Conservation (phyloP, 2,329 filamentous ascomycete species). For the Aspergillus arachidicola region DNA sequence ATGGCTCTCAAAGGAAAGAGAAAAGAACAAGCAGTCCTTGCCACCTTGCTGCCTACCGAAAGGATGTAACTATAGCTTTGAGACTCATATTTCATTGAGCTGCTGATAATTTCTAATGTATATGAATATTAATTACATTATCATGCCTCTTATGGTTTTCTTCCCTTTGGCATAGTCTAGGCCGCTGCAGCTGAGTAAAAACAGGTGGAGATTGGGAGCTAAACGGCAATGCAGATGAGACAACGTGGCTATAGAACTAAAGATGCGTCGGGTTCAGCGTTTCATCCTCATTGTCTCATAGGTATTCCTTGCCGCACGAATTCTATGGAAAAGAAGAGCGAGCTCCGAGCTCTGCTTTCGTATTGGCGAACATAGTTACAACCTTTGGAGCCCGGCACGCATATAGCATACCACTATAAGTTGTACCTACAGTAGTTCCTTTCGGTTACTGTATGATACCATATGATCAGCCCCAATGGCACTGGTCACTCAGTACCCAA, state of each 20-base stretch:
- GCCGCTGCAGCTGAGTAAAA: not conserved
- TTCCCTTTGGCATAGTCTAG: not conserved
- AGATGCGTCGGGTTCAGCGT: too few relatives aligned
- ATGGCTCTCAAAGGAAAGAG: not conserved
- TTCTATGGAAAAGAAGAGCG: not conserved
- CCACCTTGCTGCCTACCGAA: not conserved
- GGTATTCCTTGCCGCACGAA: not conserved
- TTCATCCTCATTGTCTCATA: too few relatives aligned
- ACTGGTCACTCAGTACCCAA: not conserved
- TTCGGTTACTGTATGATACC: not conserved
- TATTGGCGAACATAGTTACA: not conserved
- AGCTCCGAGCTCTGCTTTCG: not conserved
- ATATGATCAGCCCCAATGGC: not conserved
- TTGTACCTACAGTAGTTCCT: not conserved
- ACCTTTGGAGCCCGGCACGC: not conserved
- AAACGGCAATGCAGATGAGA: not conserved
- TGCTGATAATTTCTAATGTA: not conserved
- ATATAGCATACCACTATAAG: not conserved
- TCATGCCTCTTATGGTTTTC: not conserved
- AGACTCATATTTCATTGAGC: not conserved
- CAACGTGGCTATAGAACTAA: too few relatives aligned
- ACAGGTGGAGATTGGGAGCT: not conserved
- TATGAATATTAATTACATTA: not conserved
- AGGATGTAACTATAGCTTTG: not conserved
- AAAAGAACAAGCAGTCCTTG: not conserved